Percentiles rank a stretch among this genome's conserved stretches.
Evolutionary conservation across 2,329 filamentous ascomycete genomes (phyloP).

Genomic region (Penicillium sp.): DNA sequence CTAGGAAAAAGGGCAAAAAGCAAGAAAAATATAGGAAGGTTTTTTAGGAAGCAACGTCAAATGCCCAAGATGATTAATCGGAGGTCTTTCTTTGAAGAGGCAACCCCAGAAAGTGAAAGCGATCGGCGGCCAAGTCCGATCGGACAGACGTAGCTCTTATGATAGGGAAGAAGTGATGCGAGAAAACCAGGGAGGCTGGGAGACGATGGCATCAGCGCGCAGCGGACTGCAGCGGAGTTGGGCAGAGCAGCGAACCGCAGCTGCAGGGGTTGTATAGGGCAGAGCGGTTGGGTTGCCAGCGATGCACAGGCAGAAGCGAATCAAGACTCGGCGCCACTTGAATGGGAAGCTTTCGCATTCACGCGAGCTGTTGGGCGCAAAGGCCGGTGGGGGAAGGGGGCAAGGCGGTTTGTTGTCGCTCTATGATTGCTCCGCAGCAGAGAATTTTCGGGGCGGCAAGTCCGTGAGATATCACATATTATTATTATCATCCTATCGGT

Average conservation of each 20-base stretch:
- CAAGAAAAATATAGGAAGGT: constrained; percentile 1
- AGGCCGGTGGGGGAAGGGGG: constrained; percentile 20
- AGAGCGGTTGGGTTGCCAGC: constrained; percentile 21
- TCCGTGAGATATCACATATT: background rate
- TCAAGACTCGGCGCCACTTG: constrained; percentile 7
- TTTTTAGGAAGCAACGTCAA: constrained; percentile 6
- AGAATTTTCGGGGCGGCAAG: background rate
- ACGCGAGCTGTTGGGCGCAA: constrained; percentile 16
- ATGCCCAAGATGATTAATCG: constrained; percentile 14
- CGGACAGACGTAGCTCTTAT: too few relatives aligned
- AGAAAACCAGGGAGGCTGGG: constrained; percentile 16
- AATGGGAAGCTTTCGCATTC: constrained; percentile 17
- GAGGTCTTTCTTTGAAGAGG: constrained; percentile 2
- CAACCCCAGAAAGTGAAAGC: constrained; percentile 2
- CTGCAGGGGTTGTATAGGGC: constrained; percentile 10
- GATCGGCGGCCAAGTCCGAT: constrained; percentile 17
- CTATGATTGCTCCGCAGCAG: constrained; percentile 19
- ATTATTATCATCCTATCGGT: background rate
- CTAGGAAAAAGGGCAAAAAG: constrained; percentile 3
- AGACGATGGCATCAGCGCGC: constrained; percentile 18
- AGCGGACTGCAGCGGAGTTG: too few relatives aligned
- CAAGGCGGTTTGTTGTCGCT: constrained; percentile 23
- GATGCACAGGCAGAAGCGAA: constrained; percentile 22
- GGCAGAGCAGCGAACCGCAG: constrained; percentile 23
- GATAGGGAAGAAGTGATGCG: constrained; percentile 12